Percentiles rank a stretch among this genome's conserved stretches.
These are phyloP conservation scores for Trichoderma sp. DNA, from an alignment of 2,329 filamentous ascomycete genomes.

Conservation along the genomic window DNA sequence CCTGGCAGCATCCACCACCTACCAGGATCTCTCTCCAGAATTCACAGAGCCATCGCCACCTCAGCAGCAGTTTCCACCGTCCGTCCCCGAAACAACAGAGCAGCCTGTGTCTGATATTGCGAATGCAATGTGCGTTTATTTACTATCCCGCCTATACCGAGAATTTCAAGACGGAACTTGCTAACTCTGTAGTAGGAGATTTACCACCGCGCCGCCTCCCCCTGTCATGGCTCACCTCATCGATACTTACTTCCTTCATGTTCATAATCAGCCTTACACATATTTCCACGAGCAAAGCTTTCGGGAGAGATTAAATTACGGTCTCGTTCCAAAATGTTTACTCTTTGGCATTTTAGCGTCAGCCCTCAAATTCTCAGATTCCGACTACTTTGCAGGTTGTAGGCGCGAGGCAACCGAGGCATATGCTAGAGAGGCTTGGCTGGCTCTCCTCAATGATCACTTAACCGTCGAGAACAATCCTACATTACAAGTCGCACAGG, in stretches of 20 bases:
- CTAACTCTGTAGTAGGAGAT: constrained; percentile 7
- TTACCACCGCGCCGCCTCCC: constrained; percentile 11
- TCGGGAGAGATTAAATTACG: constrained; percentile 8
- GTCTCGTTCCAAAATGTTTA: constrained; percentile 9
- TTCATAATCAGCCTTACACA: constrained; percentile 14
- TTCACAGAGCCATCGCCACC: constrained; percentile 13
- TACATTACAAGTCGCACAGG: background rate
- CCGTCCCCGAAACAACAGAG: background rate
- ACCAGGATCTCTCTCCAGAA: constrained; percentile 7
- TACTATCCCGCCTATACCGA: background rate
- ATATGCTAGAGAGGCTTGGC: constrained; percentile 15
- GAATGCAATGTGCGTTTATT: background rate
- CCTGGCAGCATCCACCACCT: background rate
- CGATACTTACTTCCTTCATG: constrained; percentile 10
- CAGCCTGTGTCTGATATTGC: background rate
- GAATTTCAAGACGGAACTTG: background rate
- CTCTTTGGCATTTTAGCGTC: constrained; percentile 13
- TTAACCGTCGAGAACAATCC: constrained; percentile 7
- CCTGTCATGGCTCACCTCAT: constrained; percentile 13
- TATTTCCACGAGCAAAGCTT: constrained; percentile 17
- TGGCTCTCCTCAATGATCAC: constrained; percentile 9
- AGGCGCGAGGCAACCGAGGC: constrained; percentile 14
- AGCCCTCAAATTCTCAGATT: constrained; percentile 13
- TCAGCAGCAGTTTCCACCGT: background rate
- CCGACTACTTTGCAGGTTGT: constrained; percentile 3